Evolutionary conservation across 768 basidiomycete genomes (phyloP), one percentile per base, ranked within the genome.

Genomic region (Boletus sensibilis): DNA sequence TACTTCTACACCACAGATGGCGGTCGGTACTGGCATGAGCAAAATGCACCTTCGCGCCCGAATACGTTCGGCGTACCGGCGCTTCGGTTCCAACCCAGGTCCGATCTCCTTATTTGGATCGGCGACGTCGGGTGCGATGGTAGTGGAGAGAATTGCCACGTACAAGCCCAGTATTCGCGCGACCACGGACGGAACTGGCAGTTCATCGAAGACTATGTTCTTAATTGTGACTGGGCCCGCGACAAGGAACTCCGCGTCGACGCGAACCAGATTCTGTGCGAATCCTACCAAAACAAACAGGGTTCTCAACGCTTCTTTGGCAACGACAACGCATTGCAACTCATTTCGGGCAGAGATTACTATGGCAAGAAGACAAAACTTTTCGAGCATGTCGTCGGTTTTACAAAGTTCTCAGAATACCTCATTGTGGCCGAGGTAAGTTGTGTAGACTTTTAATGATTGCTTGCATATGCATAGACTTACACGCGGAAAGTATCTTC

Each of bases 361-460:
- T 98, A 85, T 68, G 60, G 60, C 45, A 83, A 79, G 59, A 88
- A 85, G 77, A 84, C 76, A 58, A 89, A 82, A 68, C 70, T 97
- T 21, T 99, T 98, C 65, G 83, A 92, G 44, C 78, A 85, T 41
- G 87, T 99, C 52, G 93, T 94, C 61, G 97, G 97, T 8, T 98
- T 95, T 75, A 88, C 97, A 0, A 95, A 94, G 75, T 99, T 99
- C 72, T 92, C 92, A 0, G 93, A 99, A 75, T 99, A 90, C 70
- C 79, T 98, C 69, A 86, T 98, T 43, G 96, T 98, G 31, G 97
- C 96, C 23, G 88, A 94, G 81, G 93, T 97, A 40, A 50, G 85
- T 66, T 27, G 10, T 21, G 20, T 35, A 7, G 14, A 12, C 8
- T 13, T 53, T 5, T 29, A 14, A 31, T 16, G 27, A 51, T 42